Base-by-base conservation (phyloP, 306 rosid genomes). In the Adenanthera pavonina region DNA sequence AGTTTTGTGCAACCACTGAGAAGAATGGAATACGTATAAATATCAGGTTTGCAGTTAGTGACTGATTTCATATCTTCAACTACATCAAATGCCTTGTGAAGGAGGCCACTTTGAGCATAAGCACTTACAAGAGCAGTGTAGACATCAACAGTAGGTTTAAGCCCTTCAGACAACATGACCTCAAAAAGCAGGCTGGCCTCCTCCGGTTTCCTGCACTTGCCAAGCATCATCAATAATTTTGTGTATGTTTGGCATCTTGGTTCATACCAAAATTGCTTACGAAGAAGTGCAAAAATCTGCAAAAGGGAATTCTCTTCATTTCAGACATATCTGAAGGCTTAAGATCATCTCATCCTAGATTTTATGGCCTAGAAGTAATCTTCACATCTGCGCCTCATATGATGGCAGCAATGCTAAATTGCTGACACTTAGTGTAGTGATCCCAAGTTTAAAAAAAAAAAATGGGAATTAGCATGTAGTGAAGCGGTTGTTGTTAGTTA, bases 91-190 rank as follows among this genome's bases (percentile, higher is more conserved):
- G 98, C 97, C 78, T 88, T 85, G 69, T 83, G 85, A 83, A 95
- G 72, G 66, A 87, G 89, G 70, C 95, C 97, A 70, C 92, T 90
- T 80, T 85, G 88, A 34, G 92, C 97, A 20, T 91, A 92, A 69
- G 89, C 97, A 85, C 92, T 87, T 52, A 90, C 86, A 61, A 95
- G 97, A 77, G 98, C 95, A 17, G 98, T 95, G 85, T 87, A 95
- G 74, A 90, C 97, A 53, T 91, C 97, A 69, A 92, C 74, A 25
- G 97, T 87, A 19, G 97, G 98, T 79, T 81, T 89, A 59, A 92
- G 90, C 80, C 97, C 98, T 76, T 95, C 98, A 44, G 91, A 88
- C 57, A 90, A 81, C 95, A 95, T 87, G 72, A 83, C 81, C 78
- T 95, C 91, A 70, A 90, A 91, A 70, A 95, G 90, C 77, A 82